phyloP scores from a whole-genome alignment of 257 asterid genomes.

The Capsicum pubescens region DNA sequence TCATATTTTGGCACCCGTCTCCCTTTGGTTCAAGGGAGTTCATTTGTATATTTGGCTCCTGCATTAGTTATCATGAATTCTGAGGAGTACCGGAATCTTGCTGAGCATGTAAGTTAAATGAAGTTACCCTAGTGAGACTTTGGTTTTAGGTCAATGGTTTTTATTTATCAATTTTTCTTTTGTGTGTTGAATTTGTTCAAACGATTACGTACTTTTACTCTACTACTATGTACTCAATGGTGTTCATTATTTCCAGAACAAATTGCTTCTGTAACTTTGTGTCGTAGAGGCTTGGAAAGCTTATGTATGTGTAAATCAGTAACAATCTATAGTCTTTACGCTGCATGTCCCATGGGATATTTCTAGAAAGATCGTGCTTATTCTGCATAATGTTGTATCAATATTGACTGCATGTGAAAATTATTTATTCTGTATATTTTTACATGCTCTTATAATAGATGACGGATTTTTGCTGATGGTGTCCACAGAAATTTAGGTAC shows the following conservation, averaged over 20 bases:
- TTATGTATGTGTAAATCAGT: neutral
- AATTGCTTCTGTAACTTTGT: neutral
- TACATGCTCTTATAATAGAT: neutral
- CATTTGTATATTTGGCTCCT: conserved; percentile 95
- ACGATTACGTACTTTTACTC: neutral
- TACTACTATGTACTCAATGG: neutral
- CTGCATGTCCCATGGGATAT: neutral
- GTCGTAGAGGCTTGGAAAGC: too few species aligned
- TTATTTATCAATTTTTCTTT: neutral
- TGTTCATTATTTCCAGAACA: neutral
- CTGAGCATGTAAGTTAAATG: conserved; percentile 72
- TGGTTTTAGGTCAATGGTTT: neutral
- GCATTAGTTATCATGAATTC: conserved; percentile 89
- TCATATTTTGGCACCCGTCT: conserved; percentile 86
- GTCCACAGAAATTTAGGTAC: conserved; percentile 81
- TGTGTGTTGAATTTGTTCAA: neutral
- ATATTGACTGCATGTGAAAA: neutral
- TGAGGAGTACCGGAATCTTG: conserved; percentile 82
- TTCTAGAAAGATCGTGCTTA: neutral
- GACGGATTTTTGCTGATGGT: neutral
- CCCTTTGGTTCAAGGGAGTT: conserved; percentile 98
- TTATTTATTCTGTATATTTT: neutral
- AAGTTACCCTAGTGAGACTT: neutral
- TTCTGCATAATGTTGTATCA: neutral
- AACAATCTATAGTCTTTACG: neutral